Base-by-base conservation (phyloP, 345 rosid species). In the Syzygium grande region DNA sequence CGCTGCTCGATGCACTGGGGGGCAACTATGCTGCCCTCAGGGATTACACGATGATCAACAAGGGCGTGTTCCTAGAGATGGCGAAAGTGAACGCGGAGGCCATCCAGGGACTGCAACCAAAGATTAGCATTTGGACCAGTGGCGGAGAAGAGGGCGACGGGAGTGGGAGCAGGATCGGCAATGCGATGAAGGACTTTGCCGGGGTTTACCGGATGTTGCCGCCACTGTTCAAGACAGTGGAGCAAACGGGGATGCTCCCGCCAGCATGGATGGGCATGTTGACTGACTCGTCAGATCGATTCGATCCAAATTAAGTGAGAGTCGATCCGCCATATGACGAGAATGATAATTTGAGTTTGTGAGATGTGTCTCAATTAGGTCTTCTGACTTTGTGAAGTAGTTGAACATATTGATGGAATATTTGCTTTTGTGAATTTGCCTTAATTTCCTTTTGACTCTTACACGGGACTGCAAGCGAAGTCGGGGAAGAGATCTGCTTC, bases 221-320 rank as follows among this genome's bases (percentile, higher is more conserved):
- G 34, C 97, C 97, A 0, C 90, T 95, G 91, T 90, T 96, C 16
- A 90, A 94, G 88, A 96, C 98, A 19, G 98, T 96, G 85, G 91
- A 96, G 43, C 98, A 95, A 84, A 96, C 97, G 1, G 98, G 96
- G 58, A 95, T 95, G 97, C 89, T 89, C 6, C 98, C 98, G 15
- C 95, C 98, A 3, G 61, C 95, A 2, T 96, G 95, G 95, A 86
- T 96, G 55, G 97, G 94, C 68, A 87, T 91, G 15, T 58, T 94
- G 5, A 23, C 88, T 4, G 88, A 89, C 49, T 15, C 86, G 3
- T 6, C 87, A 14, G 6, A 14, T 3, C 46, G 21, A 46, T 34
- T 7, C 46, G 22, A 68, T 68, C 46, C 46, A 34, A 68, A 34
- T 17, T 68, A 68, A 19, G 46, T 1, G 54, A 16, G 11, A 51